Base-by-base conservation (phyloP, 768 basidiomycete genomes). In the Mycena metata region DNA sequence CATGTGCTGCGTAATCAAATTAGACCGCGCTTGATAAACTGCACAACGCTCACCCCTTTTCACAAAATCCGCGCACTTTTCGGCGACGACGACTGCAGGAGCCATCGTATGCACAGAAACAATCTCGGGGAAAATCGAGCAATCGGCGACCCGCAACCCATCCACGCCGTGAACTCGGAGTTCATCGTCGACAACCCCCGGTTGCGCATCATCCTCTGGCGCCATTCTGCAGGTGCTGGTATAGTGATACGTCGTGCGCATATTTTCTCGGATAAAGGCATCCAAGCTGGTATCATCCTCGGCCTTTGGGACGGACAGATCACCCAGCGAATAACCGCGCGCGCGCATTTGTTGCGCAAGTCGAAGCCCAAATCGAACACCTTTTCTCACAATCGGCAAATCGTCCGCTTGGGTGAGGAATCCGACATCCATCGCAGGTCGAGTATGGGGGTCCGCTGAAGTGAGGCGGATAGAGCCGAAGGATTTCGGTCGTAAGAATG, bases 171-270 rank as follows among this genome's bases (percentile, higher is more conserved):
- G 82, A 0, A 88, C 87, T 16, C 77, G 71, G 17, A 85, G 71
- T 30, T 80, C 73, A 55, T 82, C 81, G 68, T 85, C 84, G 35
- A 89, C 84, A 0, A 86, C 85, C 26, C 87, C 87, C 15, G 58
- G 58, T 11, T 43, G 58, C 43, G 73, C 73, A 12, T 74, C 74
- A 1, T 62, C 71, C 55, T 74, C 80, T 11, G 39, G 39, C 39
- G 39, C 39, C 80, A 83, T 82, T 19, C 82, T 67, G 73, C 82
- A 82, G 47, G 81, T 79, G 35, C 76, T 79, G 8, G 78, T 64
- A 49, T 80, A 83, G 62, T 83, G 81, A 67, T 75, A 81, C 51
- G 78, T 78, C 15, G 79, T 76, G 51, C 75, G 64, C 17, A 65
- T 54, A 21, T 69, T 56, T 50, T 70, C 46, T n/a, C 68, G 54